Percentiles rank a stretch among this genome's conserved stretches.
phyloP scores from a whole-genome alignment of 2,329 filamentous ascomycete genomes.

The Botryosphaeria dothidea region DNA sequence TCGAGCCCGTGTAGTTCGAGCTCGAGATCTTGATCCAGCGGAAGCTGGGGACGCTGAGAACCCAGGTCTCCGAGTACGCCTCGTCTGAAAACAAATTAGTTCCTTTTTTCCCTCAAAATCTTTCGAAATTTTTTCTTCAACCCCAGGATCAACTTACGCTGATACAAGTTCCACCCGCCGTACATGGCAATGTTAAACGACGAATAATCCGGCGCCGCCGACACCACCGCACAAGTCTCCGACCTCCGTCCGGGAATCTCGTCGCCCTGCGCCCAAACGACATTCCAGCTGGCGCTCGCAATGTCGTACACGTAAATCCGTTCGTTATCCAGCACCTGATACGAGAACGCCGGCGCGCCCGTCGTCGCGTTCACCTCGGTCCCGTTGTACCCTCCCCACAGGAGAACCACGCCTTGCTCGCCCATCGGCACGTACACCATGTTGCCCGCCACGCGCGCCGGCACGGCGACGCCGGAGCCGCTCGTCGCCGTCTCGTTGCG shows the following conservation, averaged over 20 bases:
- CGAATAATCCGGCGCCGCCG: slow-evolving; percentile 13
- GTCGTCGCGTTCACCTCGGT: neutral
- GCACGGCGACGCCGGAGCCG: neutral
- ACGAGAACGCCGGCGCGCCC: neutral
- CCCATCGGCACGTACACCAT: slow-evolving; percentile 12
- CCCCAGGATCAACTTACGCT: neutral
- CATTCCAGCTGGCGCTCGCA: slow-evolving; percentile 9
- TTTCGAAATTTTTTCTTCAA: neutral
- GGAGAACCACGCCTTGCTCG: slow-evolving; percentile 1
- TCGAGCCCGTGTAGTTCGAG: slow-evolving; percentile 5
- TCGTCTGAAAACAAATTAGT: neutral
- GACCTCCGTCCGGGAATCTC: neutral
- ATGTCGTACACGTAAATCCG: slow-evolving; percentile 13
- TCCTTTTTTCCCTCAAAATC: neutral
- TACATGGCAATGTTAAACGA: slow-evolving; percentile 18
- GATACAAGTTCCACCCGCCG: slow-evolving; percentile 16
- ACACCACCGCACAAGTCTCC: slow-evolving; percentile 10
- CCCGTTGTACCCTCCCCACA: slow-evolving; percentile 3
- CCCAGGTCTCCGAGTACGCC: slow-evolving; percentile 1
- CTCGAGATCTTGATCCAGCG: slow-evolving; percentile 16
- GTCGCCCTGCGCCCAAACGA: slow-evolving; percentile 9
- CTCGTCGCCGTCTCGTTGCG: slow-evolving; percentile 1
- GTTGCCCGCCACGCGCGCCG: neutral
- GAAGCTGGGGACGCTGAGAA: slow-evolving; percentile 17
- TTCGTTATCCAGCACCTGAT: neutral